Evolutionary conservation across 805 yeast genomes (phyloP).

Genomic region (Candida pini): DNA sequence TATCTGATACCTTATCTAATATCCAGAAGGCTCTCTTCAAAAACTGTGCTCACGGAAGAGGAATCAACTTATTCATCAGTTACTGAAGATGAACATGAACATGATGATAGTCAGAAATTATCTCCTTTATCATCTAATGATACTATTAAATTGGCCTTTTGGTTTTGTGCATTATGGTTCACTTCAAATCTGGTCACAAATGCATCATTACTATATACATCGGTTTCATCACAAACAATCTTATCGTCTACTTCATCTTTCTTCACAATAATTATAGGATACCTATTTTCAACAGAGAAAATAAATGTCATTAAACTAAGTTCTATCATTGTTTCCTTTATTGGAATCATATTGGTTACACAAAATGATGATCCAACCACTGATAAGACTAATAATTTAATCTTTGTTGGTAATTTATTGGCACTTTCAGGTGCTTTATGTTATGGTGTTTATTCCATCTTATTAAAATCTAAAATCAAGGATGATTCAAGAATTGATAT

Average conservation of each 20-base stretch:
- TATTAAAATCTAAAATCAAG: conserved; percentile 66
- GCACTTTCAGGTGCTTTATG: conserved; percentile 85
- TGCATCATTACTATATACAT: conserved; percentile 80
- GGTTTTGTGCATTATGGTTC: conserved; percentile 88
- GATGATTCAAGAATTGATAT: conserved; percentile 77
- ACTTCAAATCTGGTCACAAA: conserved; percentile 84
- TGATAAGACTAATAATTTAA: conserved; percentile 11
- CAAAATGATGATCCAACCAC: conserved; percentile 49
- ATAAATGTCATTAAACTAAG: conserved; percentile 58
- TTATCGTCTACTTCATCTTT: conserved; percentile 88
- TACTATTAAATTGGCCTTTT: conserved; percentile 68
- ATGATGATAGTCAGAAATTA: not conserved
- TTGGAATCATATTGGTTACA: conserved; percentile 80
- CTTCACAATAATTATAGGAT: conserved; percentile 83
- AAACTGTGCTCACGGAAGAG: not conserved
- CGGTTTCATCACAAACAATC: conserved; percentile 92
- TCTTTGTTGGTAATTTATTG: conserved; percentile 64
- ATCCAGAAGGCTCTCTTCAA: not conserved
- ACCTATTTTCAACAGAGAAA: conserved; percentile 61
- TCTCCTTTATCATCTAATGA: conserved; percentile 41
- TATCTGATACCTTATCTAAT: conserved; percentile 60
- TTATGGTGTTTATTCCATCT: conserved; percentile 86
- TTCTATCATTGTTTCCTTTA: conserved; percentile 66
- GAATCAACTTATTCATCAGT: not conserved
- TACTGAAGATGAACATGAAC: not conserved